Evolutionary conservation across 2,329 filamentous ascomycete genomes (phyloP).

Genomic region (Epichloe coenophiala): DNA sequence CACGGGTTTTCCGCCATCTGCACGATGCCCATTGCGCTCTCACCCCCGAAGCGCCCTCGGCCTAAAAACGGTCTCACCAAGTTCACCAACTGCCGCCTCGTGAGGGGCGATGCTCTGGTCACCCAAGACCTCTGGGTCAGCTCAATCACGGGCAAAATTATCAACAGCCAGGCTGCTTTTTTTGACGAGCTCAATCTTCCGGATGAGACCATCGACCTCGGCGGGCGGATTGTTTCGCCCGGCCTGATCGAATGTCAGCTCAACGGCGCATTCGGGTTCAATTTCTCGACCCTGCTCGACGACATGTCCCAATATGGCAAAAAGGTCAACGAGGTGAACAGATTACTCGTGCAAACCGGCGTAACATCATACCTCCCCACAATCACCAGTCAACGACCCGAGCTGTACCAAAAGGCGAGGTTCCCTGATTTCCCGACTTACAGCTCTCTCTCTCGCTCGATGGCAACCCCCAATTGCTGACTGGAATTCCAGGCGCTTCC

Average conservation of each 20-base stretch:
- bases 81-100: slow-evolving; percentile 75
- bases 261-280: slow-evolving; percentile 86
- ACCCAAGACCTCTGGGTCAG: slow-evolving; percentile 81
- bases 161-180: slow-evolving; percentile 54
- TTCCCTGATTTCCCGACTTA: not conserved
- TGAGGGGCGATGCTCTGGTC: slow-evolving; percentile 54
- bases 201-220: slow-evolving; percentile 64
- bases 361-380: slow-evolving; percentile 85
- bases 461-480: not conserved
- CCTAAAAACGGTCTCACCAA: slow-evolving; percentile 54
- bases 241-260: slow-evolving; percentile 86
- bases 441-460: not conserved
- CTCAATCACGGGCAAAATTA: slow-evolving; percentile 66
- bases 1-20: not conserved
- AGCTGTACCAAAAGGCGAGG: slow-evolving; percentile 64
- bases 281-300: slow-evolving; percentile 69
- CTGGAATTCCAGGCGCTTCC: slow-evolving; percentile 44
- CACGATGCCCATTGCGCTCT: slow-evolving; percentile 36
- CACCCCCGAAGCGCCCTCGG: slow-evolving; percentile 17
- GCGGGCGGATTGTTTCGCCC: slow-evolving; percentile 70
- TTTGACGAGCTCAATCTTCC: slow-evolving; percentile 57
- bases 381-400: slow-evolving; percentile 64
- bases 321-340: slow-evolving; percentile 59
- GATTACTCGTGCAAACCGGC: slow-evolving; percentile 58
- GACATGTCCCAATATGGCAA: slow-evolving; percentile 57